A percentile compares a stretch with the other conserved stretches of the same genome.
These are phyloP conservation scores for Chiua virens DNA, from an alignment of 768 basidiomycete species.

Conservation along the genomic window DNA sequence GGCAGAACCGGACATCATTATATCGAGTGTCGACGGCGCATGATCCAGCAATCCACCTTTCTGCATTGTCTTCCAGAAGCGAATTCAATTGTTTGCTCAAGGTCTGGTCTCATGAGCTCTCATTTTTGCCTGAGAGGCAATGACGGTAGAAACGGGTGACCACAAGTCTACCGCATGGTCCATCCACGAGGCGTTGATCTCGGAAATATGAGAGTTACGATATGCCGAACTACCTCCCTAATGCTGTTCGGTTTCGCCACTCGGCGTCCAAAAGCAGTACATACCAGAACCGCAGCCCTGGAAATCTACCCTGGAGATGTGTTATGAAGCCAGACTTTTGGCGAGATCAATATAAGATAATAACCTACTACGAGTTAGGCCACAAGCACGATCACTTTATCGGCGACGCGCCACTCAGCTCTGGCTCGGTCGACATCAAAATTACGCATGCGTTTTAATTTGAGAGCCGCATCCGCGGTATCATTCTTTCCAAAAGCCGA, in stretches of 20 bases:
- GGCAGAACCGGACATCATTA: too few species aligned
- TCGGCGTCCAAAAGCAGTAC: background rate
- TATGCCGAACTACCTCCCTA: background rate
- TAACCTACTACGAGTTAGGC: slow-evolving; percentile 26
- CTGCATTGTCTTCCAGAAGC: background rate
- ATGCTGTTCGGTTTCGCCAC: too few species aligned
- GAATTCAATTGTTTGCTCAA: background rate
- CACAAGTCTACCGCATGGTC: background rate
- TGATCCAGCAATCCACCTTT: background rate
- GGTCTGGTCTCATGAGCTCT: too few species aligned
- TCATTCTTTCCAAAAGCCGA: slow-evolving; percentile 15
- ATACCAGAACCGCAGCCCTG: slow-evolving; percentile 7
- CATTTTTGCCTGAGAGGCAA: background rate
- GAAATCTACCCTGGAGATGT: background rate
- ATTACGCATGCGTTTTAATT: slow-evolving; percentile 56
- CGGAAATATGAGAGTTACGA: slow-evolving; percentile 1
- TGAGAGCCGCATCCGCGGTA: slow-evolving; percentile 34
- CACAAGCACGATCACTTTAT: slow-evolving; percentile 47
- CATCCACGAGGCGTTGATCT: background rate
- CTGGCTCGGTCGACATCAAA: slow-evolving; percentile 61
- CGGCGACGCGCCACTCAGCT: slow-evolving; percentile 68
- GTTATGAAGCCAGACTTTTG: background rate
- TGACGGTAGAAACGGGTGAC: background rate
- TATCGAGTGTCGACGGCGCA: too few species aligned
- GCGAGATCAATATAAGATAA: background rate